Evolutionary conservation across 805 yeast genomes (phyloP).

Genomic region (Sugiyamaella chiloensis): DNA sequence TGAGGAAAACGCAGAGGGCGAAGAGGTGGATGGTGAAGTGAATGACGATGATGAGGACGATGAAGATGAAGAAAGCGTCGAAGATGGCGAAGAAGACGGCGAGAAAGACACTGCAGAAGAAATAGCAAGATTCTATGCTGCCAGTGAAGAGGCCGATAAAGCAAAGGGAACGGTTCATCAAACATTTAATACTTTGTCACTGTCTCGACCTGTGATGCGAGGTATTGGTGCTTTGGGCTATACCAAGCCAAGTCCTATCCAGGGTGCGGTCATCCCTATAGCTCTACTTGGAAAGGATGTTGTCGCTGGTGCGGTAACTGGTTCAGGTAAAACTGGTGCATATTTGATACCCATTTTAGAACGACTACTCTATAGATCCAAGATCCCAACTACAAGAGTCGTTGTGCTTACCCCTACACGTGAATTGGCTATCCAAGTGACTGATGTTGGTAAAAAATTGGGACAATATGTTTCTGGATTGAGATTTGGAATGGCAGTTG

Average conservation of each 20-base stretch:
- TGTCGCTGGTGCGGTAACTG: conserved; percentile 99
- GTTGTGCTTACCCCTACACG: conserved; percentile 93
- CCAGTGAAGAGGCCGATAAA: conserved; percentile 50
- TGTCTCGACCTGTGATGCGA: conserved; percentile 87
- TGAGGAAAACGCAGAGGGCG: conserved; percentile 32
- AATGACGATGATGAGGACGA: conserved; percentile 31
- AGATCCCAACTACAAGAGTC: conserved; percentile 83
- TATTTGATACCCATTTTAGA: conserved; percentile 94
- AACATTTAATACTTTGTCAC: conserved; percentile 70
- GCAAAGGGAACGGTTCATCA: conserved; percentile 53
- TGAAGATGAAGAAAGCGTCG: conserved; percentile 35
- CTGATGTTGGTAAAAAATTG: conserved; percentile 86
- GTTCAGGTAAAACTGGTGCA: conserved; percentile 99
- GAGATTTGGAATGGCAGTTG: conserved; percentile 93
- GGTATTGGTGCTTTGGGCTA: conserved; percentile 81
- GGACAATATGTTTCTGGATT: conserved; percentile 72
- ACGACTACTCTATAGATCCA: conserved; percentile 84
- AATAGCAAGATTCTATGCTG: conserved; percentile 74
- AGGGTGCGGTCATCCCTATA: conserved; percentile 88
- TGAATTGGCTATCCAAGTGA: conserved; percentile 94
- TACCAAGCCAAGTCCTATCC: conserved; percentile 89
- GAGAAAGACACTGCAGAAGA: conserved; percentile 74
- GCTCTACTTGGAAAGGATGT: conserved; percentile 92
- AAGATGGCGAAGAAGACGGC: conserved; percentile 34
- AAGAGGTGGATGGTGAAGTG: conserved; percentile 30